A percentile compares a stretch with the other conserved stretches of the same genome.
Evolutionary conservation across 176 grass and related monocot species (phyloP).

Genomic region (Ensete glaucum): DNA sequence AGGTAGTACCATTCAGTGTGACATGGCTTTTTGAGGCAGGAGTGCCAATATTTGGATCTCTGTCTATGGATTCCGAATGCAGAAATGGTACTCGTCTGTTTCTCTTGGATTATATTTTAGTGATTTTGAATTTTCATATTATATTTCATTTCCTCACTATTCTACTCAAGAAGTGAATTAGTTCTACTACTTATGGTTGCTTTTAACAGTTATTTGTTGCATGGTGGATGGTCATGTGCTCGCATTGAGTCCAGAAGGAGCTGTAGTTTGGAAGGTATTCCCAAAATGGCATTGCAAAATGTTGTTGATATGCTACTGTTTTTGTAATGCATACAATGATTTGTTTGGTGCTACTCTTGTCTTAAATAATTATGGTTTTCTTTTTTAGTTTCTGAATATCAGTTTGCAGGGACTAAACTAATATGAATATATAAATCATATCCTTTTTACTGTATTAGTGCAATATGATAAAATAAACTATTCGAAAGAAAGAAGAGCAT

Average conservation of each 20-base stretch:
- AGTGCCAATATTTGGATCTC: slow-evolving; percentile 70
- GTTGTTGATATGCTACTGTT: background rate
- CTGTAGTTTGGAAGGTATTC: slow-evolving; percentile 75
- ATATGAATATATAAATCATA: background rate
- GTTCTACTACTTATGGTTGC: background rate
- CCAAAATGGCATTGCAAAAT: background rate
- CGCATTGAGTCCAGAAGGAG: slow-evolving; percentile 44
- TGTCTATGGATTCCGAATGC: slow-evolving; percentile 44
- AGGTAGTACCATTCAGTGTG: slow-evolving; percentile 43
- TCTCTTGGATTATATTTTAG: background rate
- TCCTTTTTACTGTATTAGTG: background rate
- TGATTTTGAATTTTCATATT: background rate
- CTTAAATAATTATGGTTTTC: background rate
- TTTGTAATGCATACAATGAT: background rate
- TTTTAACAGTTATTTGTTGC: slow-evolving; percentile 70
- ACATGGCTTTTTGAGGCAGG: slow-evolving; percentile 56
- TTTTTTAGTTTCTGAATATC: background rate
- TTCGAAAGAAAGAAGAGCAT: background rate
- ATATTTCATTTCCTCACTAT: background rate
- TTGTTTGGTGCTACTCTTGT: background rate
- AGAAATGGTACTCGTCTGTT: slow-evolving; percentile 43
- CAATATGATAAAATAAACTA: background rate
- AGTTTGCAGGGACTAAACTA: background rate
- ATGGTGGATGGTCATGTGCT: slow-evolving; percentile 79
- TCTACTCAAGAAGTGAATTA: background rate